phyloP scores from a whole-genome alignment of 2,329 filamentous ascomycete genomes.

The Colletotrichum acutatum region DNA sequence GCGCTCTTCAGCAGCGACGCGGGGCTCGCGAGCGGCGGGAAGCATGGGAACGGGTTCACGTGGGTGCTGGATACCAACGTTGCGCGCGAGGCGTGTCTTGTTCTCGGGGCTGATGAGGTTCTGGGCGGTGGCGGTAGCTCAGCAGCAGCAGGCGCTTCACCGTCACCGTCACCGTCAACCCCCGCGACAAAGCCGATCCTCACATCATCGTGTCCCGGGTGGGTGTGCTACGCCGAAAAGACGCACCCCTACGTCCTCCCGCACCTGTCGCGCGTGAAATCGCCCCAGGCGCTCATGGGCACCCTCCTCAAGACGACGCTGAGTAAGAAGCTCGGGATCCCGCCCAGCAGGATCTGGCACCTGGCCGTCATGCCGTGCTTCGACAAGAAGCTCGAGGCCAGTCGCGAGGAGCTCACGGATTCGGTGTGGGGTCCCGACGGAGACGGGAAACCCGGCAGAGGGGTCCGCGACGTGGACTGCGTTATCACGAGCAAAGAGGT shows the following conservation, averaged over 20 bases:
- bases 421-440: conserved; percentile 70
- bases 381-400: conserved; percentile 98
- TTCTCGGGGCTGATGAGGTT: conserved; percentile 80
- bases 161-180: not conserved
- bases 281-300: conserved; percentile 90
- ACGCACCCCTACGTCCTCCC: conserved; percentile 94
- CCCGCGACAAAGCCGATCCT: conserved; percentile 69
- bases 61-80: conserved; percentile 94
- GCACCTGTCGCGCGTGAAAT: conserved; percentile 91
- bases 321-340: conserved; percentile 76
- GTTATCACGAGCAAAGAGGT: conserved; percentile 98
- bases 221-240: conserved; percentile 99
- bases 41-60: conserved; percentile 80
- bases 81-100: conserved; percentile 84
- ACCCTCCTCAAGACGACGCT: conserved; percentile 90
- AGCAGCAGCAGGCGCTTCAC: conserved; percentile 29
- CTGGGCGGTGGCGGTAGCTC: conserved; percentile 44
- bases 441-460: conserved; percentile 58
- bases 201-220: conserved; percentile 92
- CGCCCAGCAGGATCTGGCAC: conserved; percentile 89
- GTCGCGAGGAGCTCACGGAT: conserved; percentile 90
- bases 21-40: conserved; percentile 77
- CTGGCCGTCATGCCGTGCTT: conserved; percentile 98
- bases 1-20: conserved; percentile 78
- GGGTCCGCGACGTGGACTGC: conserved; percentile 91